These are phyloP conservation scores for Skeletonema costatum DNA, from an alignment of 108 stramenopile genomes.

Conservation along the genomic window DNA sequence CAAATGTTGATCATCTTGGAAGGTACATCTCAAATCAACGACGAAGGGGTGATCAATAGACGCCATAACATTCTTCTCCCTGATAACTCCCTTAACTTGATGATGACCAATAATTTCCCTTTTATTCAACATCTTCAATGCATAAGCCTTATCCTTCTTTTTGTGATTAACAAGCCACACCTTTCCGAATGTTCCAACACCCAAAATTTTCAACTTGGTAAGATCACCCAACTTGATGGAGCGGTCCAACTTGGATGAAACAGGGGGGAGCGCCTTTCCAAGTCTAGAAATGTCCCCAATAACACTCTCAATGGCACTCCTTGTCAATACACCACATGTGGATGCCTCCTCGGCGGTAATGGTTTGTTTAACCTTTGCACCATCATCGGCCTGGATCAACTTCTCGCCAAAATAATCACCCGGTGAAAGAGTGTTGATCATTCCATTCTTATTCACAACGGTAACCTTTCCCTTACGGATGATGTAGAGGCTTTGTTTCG, in stretches of 20 bases:
- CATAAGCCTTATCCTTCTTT: constrained; percentile 74
- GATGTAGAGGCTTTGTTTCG: constrained; percentile 77
- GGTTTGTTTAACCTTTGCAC: constrained; percentile 54
- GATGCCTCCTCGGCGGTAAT: constrained; percentile 76
- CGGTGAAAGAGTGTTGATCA: constrained; percentile 72
- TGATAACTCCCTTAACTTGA: constrained; percentile 92
- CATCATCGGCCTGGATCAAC: constrained; percentile 61
- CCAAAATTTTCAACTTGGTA: constrained; percentile 90
- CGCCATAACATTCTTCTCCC: constrained; percentile 92
- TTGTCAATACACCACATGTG: constrained; percentile 71
- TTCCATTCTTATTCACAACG: constrained; percentile 69
- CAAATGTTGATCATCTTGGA: constrained; percentile 87
- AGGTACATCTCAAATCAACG: constrained; percentile 87
- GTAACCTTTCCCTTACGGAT: constrained; percentile 77
- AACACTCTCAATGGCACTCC: constrained; percentile 71
- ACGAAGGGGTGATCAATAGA: constrained; percentile 93
- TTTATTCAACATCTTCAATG: constrained; percentile 92
- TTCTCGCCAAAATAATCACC: constrained; percentile 87
- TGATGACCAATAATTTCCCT: constrained; percentile 97
- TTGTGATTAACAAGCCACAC: constrained; percentile 98
- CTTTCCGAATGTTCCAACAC: constrained; percentile 99
- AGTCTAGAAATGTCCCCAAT: constrained; percentile 72
- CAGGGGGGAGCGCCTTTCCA: constrained; percentile 58
- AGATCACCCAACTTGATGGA: constrained; percentile 71
- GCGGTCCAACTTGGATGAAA: constrained; percentile 52